Evolutionary conservation across 2,329 filamentous ascomycete genomes (phyloP).

Genomic region (Atkinsonella hypoxylon): DNA sequence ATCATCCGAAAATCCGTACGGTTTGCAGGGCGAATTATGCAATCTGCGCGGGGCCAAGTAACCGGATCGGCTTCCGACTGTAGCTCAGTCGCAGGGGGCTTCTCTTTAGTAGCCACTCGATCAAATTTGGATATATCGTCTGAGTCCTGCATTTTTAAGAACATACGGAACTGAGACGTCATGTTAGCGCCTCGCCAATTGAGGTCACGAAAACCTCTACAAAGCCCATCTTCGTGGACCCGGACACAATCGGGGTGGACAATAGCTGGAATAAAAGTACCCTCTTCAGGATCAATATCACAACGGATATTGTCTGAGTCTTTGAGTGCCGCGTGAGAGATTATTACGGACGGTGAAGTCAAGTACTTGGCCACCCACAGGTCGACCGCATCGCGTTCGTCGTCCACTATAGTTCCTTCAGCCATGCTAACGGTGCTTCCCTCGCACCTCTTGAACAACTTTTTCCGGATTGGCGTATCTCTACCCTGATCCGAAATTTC

Average conservation of each 20-base stretch:
- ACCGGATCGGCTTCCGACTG: slow-evolving; percentile 4
- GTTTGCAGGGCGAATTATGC: slow-evolving; percentile 30
- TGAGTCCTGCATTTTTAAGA: slow-evolving; percentile 13
- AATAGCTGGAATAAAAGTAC: slow-evolving; percentile 21
- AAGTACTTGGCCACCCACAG: slow-evolving; percentile 1
- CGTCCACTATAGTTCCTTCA: background rate
- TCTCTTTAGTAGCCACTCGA: background rate
- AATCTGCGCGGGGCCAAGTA: slow-evolving; percentile 18
- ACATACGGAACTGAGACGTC: slow-evolving; percentile 16
- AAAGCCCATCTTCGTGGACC: slow-evolving; percentile 1
- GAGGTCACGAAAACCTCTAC: slow-evolving; percentile 8
- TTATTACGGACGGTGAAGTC: background rate
- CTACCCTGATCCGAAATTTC: background rate
- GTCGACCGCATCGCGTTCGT: background rate
- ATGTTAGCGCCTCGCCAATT: slow-evolving; percentile 18
- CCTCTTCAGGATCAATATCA: slow-evolving; percentile 27
- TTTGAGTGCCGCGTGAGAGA: background rate
- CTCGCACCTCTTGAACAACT: background rate
- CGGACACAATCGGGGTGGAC: slow-evolving; percentile 19
- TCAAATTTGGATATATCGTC: slow-evolving; percentile 8
- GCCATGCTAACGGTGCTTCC: background rate
- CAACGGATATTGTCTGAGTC: slow-evolving; percentile 3
- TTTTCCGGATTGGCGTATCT: background rate
- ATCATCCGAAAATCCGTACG: slow-evolving; percentile 27
- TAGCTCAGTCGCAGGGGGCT: background rate